Conservation (phyloP, 169 alveolate genomes). For the Plasmodium chabaudi region DNA sequence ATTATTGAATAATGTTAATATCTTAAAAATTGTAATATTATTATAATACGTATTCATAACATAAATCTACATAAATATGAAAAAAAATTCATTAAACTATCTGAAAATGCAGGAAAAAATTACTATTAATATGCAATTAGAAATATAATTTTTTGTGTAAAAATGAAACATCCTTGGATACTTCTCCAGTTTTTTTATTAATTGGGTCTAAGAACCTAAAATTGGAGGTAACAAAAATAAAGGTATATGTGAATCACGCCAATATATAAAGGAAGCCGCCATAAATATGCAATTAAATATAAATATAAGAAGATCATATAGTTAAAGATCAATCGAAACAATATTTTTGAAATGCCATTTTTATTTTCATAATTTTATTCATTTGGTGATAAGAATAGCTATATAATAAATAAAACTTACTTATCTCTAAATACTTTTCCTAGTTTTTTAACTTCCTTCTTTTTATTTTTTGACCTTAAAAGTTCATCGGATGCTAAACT, state of each 20-base stretch:
- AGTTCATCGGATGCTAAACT: constrained; percentile 40
- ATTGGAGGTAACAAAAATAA: background rate
- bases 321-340: background rate
- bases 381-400: no score
- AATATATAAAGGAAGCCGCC: background rate
- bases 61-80: background rate
- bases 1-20: constrained; percentile 14
- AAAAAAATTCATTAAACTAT: constrained; percentile 5
- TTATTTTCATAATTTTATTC: background rate
- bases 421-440: constrained; percentile 67
- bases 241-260: background rate
- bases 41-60: background rate
- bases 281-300: background rate
- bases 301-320: background rate
- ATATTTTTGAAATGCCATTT: background rate
- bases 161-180: constrained; percentile 75
- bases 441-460: constrained; percentile 71
- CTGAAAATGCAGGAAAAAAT: constrained; percentile 18
- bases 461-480: constrained; percentile 57
- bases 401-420: constrained; percentile 33
- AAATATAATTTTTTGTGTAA: constrained; percentile 75
- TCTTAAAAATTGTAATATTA: constrained; percentile 10
- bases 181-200: constrained; percentile 76
- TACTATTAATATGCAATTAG: constrained; percentile 1
- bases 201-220: constrained; percentile 69